These are phyloP conservation scores for Saksenaea vasiformis DNA, from an alignment of 371 early-diverging fungal genomes.

Conservation along the genomic window DNA sequence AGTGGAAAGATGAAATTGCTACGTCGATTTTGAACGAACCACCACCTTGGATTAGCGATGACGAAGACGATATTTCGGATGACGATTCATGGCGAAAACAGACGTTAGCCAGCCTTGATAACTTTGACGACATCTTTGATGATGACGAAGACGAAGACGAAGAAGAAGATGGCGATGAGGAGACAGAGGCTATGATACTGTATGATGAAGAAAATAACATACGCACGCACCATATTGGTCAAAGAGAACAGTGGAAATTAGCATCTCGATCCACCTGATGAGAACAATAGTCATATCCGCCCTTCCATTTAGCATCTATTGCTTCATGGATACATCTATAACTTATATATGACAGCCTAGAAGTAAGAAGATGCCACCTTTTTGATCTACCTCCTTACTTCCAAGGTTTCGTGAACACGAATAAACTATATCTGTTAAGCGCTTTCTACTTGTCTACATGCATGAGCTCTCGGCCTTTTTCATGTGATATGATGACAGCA, in stretches of 20 bases:
- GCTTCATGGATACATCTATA: too few relatives aligned
- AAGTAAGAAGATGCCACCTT: too few relatives aligned
- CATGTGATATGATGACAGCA: too few relatives aligned
- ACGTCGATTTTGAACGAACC: slow-evolving; percentile 8
- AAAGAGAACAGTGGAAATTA: background rate
- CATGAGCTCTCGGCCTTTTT: too few relatives aligned
- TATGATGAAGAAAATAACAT: background rate
- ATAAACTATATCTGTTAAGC: too few relatives aligned
- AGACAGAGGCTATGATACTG: background rate
- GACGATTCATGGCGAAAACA: background rate
- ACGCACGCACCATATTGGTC: background rate
- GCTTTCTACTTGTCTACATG: too few relatives aligned
- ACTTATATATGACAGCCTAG: too few relatives aligned
- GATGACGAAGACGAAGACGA: slow-evolving; percentile 15
- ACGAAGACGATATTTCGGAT: slow-evolving; percentile 10
- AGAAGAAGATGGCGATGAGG: slow-evolving; percentile 9
- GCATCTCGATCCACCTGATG: background rate
- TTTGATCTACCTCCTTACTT: too few relatives aligned
- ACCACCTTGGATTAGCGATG: slow-evolving; percentile 10
- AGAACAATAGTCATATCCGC: background rate
- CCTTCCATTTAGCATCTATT: too few relatives aligned
- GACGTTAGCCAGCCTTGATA: slow-evolving; percentile 10
- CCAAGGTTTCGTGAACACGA: too few relatives aligned
- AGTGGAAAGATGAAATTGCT: background rate
- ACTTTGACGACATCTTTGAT: slow-evolving; percentile 34